phyloP scores from a whole-genome alignment of 495 filamentous ascomycete species.

The Bathelium albidoporum region DNA sequence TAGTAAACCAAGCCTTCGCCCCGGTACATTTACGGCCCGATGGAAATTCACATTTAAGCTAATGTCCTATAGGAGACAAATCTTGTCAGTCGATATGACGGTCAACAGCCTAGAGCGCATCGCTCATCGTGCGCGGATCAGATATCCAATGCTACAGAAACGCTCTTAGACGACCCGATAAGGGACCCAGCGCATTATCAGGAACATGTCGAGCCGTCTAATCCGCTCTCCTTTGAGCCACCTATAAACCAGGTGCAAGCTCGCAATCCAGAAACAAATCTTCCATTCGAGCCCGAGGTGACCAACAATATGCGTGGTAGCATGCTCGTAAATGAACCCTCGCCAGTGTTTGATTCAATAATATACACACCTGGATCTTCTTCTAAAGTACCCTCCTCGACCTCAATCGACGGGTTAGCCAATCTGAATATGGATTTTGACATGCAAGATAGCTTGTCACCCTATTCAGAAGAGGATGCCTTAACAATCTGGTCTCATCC shows the following conservation, averaged over 20 bases:
- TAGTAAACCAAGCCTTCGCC: neutral
- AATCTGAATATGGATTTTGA: neutral
- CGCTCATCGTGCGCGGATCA: neutral
- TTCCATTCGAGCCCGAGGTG: neutral
- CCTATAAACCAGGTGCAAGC: neutral
- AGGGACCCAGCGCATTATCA: neutral
- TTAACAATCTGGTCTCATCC: neutral
- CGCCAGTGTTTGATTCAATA: neutral
- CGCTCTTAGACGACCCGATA: neutral
- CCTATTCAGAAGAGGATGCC: neutral
- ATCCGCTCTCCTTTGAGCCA: neutral
- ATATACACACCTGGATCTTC: neutral
- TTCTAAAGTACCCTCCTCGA: neutral
- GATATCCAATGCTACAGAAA: neutral
- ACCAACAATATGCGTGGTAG: neutral
- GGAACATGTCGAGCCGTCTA: neutral
- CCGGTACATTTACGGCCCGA: neutral
- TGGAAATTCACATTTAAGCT: neutral
- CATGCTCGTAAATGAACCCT: neutral
- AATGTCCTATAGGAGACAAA: neutral
- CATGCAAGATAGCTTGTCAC: too few relatives aligned
- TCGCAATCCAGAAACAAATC: neutral
- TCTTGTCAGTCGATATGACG: neutral
- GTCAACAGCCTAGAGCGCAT: neutral
- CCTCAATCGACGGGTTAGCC: neutral